A percentile compares a stretch with the other conserved stretches of the same genome.
phyloP scores from a whole-genome alignment of 116 monocot genomes.

The Posidonia oceanica region DNA sequence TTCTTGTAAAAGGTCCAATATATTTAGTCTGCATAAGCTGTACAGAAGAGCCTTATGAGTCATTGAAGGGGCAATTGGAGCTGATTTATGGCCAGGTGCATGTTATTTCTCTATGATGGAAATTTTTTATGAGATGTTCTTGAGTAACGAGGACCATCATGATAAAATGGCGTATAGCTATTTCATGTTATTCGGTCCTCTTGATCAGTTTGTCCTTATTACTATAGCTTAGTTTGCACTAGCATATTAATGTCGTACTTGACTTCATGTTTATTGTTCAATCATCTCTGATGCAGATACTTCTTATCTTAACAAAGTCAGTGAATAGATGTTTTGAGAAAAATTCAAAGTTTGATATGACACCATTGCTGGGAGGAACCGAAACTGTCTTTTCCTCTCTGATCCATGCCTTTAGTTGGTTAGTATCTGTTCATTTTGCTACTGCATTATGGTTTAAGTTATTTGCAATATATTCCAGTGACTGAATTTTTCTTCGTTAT shows the following conservation, averaged over 20 bases:
- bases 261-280: neutral
- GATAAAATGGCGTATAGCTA: no score
- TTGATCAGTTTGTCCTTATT: neutral
- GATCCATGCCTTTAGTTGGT: conserved; percentile 92
- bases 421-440: conserved; percentile 17
- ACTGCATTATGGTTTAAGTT: no score
- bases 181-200: no score
- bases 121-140: neutral
- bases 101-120: neutral
- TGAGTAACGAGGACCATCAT: neutral
- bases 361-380: conserved; percentile 91
- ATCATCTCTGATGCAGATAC: conserved; percentile 47
- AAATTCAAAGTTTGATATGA: conserved; percentile 98
- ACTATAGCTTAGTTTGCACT: neutral
- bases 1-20: conserved; percentile 98
- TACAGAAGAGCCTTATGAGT: conserved; percentile 90
- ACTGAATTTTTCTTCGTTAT: no score
- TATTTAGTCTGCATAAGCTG: conserved; percentile 98
- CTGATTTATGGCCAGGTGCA: conserved; percentile 91
- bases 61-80: conserved; percentile 80
- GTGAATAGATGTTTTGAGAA: conserved; percentile 97
- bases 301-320: conserved; percentile 96
- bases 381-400: conserved; percentile 90
- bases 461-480: no score
- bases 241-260: neutral